Base-by-base conservation (phyloP, 2,329 filamentous ascomycete species). In the Neonectria coccinea region DNA sequence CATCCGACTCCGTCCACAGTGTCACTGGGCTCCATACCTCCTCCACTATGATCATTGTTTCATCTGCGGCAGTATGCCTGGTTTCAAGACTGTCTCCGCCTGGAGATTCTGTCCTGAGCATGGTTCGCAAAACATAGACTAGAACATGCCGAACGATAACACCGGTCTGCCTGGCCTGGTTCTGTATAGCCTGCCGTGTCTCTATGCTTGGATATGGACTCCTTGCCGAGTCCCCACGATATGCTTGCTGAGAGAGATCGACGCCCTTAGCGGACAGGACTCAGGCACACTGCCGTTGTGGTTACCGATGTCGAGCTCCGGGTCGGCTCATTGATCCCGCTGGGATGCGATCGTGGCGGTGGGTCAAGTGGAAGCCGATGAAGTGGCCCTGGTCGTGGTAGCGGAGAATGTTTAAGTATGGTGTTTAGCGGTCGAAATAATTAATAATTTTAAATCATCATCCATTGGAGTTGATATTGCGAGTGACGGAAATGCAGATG, bases 1-100 rank as follows among this genome's bases (percentile, higher is more conserved):
- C 54, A 62, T 52, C 20, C 11, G 29, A 44, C 59, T 51, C 53
- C 53, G 59, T 52, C 20, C 31, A 41, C 20, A 56, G 45, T 56
- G 29, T 33, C 6, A 56, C 39, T n/a, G 39, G n/a, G 10, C 39
- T 3, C 20, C 27, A 56, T 25, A 54, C 20, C 20, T 53, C 20
- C 31, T 27, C n/a, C 31, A 22, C 14, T 48, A 54, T 20, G 31
- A 56, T 64, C 66, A 52, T 65, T 64, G 62, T 53, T 66, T 62
- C 63, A 66, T 68, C 27, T 61, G 56, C 8, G 29, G 8, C 10
- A 29, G 25, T 11, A 11, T 20, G n/a, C 39, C 7, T 18, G 2
- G 5, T 41, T 41, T 9, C 7, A 36, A 36, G 33, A 14, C 12
- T n/a, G 14, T n/a, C 12, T 7, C 14, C 14, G 14, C 14, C 14